These are phyloP conservation scores for Gynochthodes officinalis DNA, from an alignment of 257 asterid species.

Conservation along the genomic window DNA sequence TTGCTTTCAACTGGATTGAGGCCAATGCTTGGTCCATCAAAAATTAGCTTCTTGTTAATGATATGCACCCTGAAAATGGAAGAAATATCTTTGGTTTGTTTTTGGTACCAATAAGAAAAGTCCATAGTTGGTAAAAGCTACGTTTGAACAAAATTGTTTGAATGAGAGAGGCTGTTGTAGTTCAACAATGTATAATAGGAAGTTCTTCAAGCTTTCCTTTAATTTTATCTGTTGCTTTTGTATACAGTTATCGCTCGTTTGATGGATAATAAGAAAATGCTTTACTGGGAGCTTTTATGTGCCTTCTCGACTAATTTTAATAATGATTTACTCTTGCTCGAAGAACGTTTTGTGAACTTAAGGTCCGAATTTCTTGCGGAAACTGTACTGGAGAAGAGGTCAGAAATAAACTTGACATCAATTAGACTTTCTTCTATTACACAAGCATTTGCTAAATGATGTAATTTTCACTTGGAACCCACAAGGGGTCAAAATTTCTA, in stretches of 20 bases:
- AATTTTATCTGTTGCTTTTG: not conserved
- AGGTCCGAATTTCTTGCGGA: no score
- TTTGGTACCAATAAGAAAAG: not conserved
- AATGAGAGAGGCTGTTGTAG: not conserved
- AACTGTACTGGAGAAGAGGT: not conserved
- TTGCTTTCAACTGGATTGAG: conserved; percentile 90
- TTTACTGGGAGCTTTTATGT: not conserved
- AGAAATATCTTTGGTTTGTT: not conserved
- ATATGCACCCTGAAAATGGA: not conserved
- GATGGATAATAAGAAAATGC: not conserved
- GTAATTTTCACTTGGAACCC: not conserved
- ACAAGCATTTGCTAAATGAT: not conserved
- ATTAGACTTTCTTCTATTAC: not conserved
- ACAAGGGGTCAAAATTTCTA: not conserved
- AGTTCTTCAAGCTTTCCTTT: not conserved
- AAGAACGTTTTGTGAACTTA: no score
- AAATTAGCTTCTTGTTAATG: conserved; percentile 6
- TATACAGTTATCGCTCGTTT: not conserved
- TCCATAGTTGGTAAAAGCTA: not conserved
- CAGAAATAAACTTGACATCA: not conserved
- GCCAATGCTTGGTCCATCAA: conserved; percentile 66
- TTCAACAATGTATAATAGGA: not conserved
- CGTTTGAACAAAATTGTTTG: not conserved
- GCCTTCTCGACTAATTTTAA: not conserved
- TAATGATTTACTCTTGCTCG: no score